Conservation (phyloP, 352 stramenopile genomes). For the Globisporangium apiculatum region DNA sequence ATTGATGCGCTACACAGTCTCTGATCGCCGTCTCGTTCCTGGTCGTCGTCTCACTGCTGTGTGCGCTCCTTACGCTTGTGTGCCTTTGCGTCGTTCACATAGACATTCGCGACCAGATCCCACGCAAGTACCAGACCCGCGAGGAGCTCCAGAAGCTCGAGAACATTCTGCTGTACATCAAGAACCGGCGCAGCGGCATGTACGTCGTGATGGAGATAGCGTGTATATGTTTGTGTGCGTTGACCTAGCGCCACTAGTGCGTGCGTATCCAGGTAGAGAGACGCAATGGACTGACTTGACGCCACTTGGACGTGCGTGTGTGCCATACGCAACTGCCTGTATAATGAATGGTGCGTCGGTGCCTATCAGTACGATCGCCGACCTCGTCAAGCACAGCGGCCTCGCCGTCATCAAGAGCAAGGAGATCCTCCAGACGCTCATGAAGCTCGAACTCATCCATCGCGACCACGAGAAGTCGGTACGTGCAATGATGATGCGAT, state of each 20-base stretch:
- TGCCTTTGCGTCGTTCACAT: not conserved
- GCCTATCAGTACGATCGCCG: conserved; percentile 56
- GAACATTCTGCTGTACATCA: conserved; percentile 82
- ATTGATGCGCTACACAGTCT: too few relatives aligned
- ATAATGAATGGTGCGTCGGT: not conserved
- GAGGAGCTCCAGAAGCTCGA: conserved; percentile 81
- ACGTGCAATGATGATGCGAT: conserved; percentile 5
- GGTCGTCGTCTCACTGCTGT: too few relatives aligned
- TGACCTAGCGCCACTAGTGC: too few relatives aligned
- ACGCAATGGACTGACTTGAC: too few relatives aligned
- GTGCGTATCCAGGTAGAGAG: too few relatives aligned
- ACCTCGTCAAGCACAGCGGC: conserved; percentile 74
- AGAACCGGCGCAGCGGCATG: conserved; percentile 74
- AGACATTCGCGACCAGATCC: conserved; percentile 75
- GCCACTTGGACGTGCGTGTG: not conserved
- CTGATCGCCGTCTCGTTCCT: too few relatives aligned
- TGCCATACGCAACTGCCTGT: not conserved
- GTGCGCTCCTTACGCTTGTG: not conserved
- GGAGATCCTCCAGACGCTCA: conserved; percentile 83
- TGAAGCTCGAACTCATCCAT: conserved; percentile 75
- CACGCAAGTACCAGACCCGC: conserved; percentile 76
- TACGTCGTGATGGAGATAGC: conserved; percentile 20
- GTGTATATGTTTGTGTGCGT: not conserved
- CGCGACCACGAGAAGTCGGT: conserved; percentile 71
- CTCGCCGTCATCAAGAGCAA: conserved; percentile 82